Percentiles rank a stretch among this genome's conserved stretches.
These are phyloP conservation scores for Phaeotremella fagi DNA, from an alignment of 768 basidiomycete genomes.

Conservation along the genomic window DNA sequence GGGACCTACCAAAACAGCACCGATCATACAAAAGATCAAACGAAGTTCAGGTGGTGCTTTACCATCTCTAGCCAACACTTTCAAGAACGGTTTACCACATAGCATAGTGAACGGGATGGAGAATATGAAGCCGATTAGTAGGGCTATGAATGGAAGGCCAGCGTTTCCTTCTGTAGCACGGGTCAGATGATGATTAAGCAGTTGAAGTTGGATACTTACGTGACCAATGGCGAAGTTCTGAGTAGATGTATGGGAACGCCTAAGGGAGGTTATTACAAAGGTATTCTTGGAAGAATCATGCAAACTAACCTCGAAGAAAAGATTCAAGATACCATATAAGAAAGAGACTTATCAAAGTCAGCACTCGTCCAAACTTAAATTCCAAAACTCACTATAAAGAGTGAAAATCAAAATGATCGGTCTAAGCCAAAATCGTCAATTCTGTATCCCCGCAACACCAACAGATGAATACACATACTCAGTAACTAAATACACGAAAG, in stretches of 20 bases:
- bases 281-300: too few relatives aligned
- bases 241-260: neutral
- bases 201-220: too few relatives aligned
- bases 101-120: neutral
- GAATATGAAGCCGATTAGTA: neutral
- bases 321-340: neutral
- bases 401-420: neutral
- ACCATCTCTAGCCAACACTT: neutral
- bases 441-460: neutral
- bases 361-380: neutral
- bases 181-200: too few relatives aligned
- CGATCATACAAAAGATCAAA: neutral
- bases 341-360: neutral
- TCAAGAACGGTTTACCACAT: neutral
- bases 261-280: too few relatives aligned
- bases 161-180: neutral
- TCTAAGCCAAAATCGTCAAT: neutral
- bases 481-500: neutral
- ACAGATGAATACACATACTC: neutral
- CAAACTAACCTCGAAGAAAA: slow-evolving; percentile 1
- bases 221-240: neutral
- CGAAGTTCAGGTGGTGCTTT: neutral
- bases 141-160: neutral
- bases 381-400: neutral
- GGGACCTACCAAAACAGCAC: neutral